Percentiles rank a stretch among this genome's conserved stretches.
These are phyloP conservation scores for Colletotrichum paranaense DNA, from an alignment of 2,329 filamentous ascomycete genomes.

Conservation along the genomic window DNA sequence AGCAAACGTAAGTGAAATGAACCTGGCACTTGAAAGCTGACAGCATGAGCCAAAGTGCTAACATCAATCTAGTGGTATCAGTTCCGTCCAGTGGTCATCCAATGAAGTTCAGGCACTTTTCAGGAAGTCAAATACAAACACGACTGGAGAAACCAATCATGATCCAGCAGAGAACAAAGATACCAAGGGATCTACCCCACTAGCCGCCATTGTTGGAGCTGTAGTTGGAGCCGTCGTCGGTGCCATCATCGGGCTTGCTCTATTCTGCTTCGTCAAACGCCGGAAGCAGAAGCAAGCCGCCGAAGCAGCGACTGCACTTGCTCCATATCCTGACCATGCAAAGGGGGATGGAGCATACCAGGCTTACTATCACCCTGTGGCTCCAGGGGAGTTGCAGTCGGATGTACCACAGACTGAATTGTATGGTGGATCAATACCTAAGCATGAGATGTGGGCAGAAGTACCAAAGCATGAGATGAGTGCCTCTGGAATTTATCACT, in stretches of 20 bases:
- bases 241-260: not conserved
- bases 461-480: not conserved
- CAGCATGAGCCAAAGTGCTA: not conserved
- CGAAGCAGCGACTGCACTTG: not conserved
- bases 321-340: not conserved
- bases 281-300: not conserved
- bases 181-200: not conserved
- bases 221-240: conserved; percentile 16
- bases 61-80: not conserved
- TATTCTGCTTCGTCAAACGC: conserved; percentile 1
- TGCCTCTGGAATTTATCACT: not conserved
- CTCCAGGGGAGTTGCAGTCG: not conserved
- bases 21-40: not conserved
- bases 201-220: conserved; percentile 7
- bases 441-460: not conserved
- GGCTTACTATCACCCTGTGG: not conserved
- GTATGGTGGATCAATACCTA: not conserved
- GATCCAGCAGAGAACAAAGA: not conserved
- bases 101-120: conserved; percentile 14
- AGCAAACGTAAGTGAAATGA: not conserved
- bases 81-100: conserved; percentile 24
- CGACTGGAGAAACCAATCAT: not conserved
- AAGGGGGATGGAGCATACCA: not conserved
- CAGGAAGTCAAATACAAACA: not conserved
- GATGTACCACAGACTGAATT: not conserved